Conservation (phyloP, 352 stramenopile species). For the Nothophytophthora sp. region DNA sequence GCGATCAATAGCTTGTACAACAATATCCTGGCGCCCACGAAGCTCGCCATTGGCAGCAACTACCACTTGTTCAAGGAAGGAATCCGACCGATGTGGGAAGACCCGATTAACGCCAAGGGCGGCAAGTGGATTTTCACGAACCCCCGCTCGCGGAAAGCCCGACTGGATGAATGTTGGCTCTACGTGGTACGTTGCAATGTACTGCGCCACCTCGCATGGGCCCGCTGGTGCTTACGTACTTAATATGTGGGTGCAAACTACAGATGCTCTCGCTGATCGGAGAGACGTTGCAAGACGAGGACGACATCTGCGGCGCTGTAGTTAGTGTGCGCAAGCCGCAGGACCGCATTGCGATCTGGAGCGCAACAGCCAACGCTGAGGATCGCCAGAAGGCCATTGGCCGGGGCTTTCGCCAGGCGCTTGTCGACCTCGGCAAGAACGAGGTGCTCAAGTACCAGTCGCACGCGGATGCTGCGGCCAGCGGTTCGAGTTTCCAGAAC, state of each 20-base stretch:
- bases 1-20: constrained; percentile 83
- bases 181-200: constrained; percentile 76
- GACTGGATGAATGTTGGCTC: constrained; percentile 96
- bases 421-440: constrained; percentile 87
- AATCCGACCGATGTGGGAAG: constrained; percentile 98
- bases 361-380: constrained; percentile 70
- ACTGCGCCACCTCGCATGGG: neutral
- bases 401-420: constrained; percentile 74
- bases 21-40: constrained; percentile 92
- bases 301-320: constrained; percentile 95
- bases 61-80: constrained; percentile 98
- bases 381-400: constrained; percentile 82
- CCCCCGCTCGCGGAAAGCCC: constrained; percentile 90
- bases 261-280: constrained; percentile 95
- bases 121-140: constrained; percentile 98
- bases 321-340: constrained; percentile 95
- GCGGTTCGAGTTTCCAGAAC: constrained; percentile 90
- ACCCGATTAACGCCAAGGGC: constrained; percentile 93
- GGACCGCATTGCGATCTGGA: constrained; percentile 97
- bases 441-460: constrained; percentile 90
- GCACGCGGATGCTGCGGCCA: constrained; percentile 83
- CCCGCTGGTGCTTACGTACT: constrained; percentile 3
- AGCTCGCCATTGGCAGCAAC: constrained; percentile 93
- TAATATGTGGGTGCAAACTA: neutral
- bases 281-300: constrained; percentile 94